A percentile compares a stretch with the other conserved stretches of the same genome.
phyloP scores from a whole-genome alignment of 768 basidiomycete species.

The Russula foetens region DNA sequence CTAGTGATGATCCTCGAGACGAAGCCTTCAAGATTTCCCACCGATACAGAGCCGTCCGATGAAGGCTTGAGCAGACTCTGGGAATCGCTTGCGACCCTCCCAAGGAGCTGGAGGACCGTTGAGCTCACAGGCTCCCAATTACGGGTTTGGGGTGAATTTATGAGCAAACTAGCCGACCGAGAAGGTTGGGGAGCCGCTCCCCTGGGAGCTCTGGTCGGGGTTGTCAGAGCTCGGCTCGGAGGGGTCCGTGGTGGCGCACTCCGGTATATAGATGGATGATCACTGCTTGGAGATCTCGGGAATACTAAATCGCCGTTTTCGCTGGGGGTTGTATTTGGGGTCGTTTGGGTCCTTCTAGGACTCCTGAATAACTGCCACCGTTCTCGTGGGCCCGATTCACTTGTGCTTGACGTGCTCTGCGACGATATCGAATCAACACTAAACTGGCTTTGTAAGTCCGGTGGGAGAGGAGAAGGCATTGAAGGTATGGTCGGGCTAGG shows the following conservation, averaged over 20 bases:
- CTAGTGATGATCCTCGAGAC: not conserved
- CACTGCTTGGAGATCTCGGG: not conserved
- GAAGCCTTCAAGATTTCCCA: constrained; percentile 12
- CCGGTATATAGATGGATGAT: not conserved
- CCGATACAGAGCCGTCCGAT: constrained; percentile 3
- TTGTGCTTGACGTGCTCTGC: not conserved
- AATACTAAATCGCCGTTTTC: not conserved
- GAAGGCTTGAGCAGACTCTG: not conserved
- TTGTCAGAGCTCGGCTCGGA: not conserved
- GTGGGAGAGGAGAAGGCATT: not conserved
- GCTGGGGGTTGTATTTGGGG: not conserved
- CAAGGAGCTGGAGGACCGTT: not conserved
- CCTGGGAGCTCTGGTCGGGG: not conserved
- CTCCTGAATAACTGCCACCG: not conserved
- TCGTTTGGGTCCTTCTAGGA: not conserved
- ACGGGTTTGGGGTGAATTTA: not conserved
- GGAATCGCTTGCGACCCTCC: not conserved
- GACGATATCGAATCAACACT: not conserved
- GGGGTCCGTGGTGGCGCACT: not conserved
- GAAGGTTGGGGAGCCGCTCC: not conserved
- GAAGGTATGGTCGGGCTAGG: not conserved
- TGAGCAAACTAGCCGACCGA: not conserved
- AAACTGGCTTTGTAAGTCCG: not conserved
- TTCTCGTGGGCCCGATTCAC: not conserved
- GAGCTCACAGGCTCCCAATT: not conserved